Evolutionary conservation across 140 eudicot genomes (phyloP).

Genomic region (Stevia rebaudiana): DNA sequence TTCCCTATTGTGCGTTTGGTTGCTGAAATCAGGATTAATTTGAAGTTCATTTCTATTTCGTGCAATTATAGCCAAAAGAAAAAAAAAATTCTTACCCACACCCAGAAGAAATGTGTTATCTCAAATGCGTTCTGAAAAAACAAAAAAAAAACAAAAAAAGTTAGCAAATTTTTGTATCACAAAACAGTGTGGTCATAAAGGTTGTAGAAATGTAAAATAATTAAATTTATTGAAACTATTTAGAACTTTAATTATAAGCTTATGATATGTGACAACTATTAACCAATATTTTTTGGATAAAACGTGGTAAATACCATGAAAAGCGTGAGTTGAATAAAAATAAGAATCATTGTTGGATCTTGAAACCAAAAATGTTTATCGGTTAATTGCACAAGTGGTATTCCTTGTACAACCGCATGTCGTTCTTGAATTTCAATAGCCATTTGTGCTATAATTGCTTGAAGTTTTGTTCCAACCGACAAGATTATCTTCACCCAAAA

Average conservation of each 20-base stretch:
- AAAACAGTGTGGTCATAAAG: background rate
- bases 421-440: slow-evolving; percentile 52
- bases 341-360: slow-evolving; percentile 42
- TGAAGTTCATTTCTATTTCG: background rate
- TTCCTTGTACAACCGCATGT: slow-evolving; percentile 53
- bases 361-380: slow-evolving; percentile 54
- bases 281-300: slow-evolving; percentile 4
- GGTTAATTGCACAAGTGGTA: slow-evolving; percentile 55
- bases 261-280: slow-evolving; percentile 8
- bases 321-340: slow-evolving; percentile 50
- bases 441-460: slow-evolving; percentile 49
- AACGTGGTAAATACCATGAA: slow-evolving; percentile 37
- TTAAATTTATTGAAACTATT: background rate
- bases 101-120: slow-evolving; percentile 86
- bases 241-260: background rate
- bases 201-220: background rate
- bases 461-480: slow-evolving; percentile 69
- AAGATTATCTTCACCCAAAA: slow-evolving; percentile 37
- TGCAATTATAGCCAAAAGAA: background rate
- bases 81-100: slow-evolving; percentile 47
- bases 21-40: background rate
- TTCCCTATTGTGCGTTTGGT: background rate
- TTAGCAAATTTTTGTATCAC: background rate
- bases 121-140: slow-evolving; percentile 83
- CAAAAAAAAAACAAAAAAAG: background rate